Percentiles rank a stretch among this genome's conserved stretches.
Conservation (phyloP, 805 yeast species). For the Candida lessepsii region DNA sequence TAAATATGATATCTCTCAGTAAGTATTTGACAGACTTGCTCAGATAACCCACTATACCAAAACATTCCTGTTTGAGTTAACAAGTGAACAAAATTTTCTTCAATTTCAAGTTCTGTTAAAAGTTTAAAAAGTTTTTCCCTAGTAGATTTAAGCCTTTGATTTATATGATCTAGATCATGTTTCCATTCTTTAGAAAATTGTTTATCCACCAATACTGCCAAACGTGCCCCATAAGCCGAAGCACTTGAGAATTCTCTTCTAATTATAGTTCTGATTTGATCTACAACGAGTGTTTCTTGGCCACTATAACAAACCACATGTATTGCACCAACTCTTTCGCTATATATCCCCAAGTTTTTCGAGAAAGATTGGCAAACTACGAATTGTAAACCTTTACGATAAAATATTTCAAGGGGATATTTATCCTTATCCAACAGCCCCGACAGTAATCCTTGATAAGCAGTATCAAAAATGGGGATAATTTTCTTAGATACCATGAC, state of each 20-base stretch:
- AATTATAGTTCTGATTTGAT: constrained; percentile 31
- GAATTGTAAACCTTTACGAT: constrained; percentile 27
- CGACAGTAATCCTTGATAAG: constrained; percentile 41
- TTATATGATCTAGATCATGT: constrained; percentile 29
- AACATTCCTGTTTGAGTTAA: constrained; percentile 38
- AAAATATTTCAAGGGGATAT: constrained; percentile 21
- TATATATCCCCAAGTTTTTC: constrained; percentile 42
- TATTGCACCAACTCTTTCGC: constrained; percentile 39
- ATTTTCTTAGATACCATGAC: constrained; percentile 24
- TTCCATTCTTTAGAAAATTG: constrained; percentile 30
- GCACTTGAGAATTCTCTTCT: constrained; percentile 43
- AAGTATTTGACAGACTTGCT: constrained; percentile 29
- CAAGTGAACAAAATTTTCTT: constrained; percentile 41
- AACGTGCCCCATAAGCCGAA: constrained; percentile 45
- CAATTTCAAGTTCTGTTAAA: constrained; percentile 32
- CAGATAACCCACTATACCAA: constrained; percentile 40
- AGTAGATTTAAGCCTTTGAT: constrained; percentile 27
- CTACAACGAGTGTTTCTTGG: constrained; percentile 17
- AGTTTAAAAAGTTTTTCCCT: constrained; percentile 26
- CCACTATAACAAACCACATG: constrained; percentile 23
- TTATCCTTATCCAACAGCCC: constrained; percentile 61
- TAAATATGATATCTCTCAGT: constrained; percentile 35
- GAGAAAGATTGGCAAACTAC: constrained; percentile 40
- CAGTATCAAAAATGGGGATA: constrained; percentile 36
- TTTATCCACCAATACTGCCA: constrained; percentile 26